Evolutionary conservation across 805 yeast genomes (phyloP).

Genomic region (Saccharomycopsis schoenii): DNA sequence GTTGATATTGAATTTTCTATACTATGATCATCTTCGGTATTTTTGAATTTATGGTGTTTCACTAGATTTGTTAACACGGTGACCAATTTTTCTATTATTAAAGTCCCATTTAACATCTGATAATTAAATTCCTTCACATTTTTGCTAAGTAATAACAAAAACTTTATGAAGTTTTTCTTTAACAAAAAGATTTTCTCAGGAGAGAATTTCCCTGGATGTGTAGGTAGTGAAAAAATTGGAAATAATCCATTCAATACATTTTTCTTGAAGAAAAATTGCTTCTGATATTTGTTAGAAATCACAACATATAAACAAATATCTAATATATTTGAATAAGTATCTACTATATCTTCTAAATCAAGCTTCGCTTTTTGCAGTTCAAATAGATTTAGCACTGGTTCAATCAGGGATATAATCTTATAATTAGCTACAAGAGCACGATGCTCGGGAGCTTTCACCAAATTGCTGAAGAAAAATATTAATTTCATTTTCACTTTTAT

Average conservation of each 20-base stretch:
- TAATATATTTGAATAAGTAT: constrained; percentile 7
- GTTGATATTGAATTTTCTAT: not conserved
- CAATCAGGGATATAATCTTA: constrained; percentile 9
- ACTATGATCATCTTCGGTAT: not conserved
- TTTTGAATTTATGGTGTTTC: not conserved
- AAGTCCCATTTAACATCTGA: constrained; percentile 3
- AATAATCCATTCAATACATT: constrained; percentile 9
- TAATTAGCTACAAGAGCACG: constrained; percentile 7
- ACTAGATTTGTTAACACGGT: not conserved
- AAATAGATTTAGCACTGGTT: not conserved
- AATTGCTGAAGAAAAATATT: constrained; percentile 7
- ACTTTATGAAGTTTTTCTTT: constrained; percentile 13
- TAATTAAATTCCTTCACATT: constrained; percentile 12
- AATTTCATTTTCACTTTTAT: constrained; percentile 7
- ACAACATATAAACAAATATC: constrained; percentile 12
- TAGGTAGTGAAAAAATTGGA: constrained; percentile 3
- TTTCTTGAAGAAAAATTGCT: constrained; percentile 7
- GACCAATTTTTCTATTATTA: not conserved
- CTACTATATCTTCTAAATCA: not conserved
- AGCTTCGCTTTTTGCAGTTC: not conserved
- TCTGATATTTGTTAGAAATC: constrained; percentile 11
- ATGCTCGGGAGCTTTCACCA: constrained; percentile 10
- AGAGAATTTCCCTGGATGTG: not conserved
- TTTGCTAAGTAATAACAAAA: constrained; percentile 14
- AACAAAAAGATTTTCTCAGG: constrained; percentile 1